Evolutionary conservation across 169 alveolate genomes (phyloP).

Genomic region (Hammondia hammondi): DNA sequence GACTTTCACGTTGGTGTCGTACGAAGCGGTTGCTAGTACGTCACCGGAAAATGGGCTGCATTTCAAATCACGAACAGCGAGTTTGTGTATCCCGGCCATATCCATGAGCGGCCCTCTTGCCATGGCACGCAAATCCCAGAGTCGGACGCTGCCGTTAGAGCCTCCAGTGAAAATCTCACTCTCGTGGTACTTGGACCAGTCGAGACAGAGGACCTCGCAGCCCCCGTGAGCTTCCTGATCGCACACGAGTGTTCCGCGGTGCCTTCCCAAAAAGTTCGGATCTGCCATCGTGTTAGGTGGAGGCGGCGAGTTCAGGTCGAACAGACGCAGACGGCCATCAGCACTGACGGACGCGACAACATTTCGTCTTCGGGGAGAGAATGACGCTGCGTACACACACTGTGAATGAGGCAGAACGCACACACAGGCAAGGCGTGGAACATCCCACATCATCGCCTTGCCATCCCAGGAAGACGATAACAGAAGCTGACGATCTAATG

Average conservation of each 20-base stretch:
- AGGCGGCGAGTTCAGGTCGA: slow-evolving; percentile 25
- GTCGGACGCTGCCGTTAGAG: slow-evolving; percentile 58
- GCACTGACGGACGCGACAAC: slow-evolving; percentile 58
- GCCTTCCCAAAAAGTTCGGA: neutral
- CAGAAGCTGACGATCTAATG: slow-evolving; percentile 30
- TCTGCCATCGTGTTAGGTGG: neutral
- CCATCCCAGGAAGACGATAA: slow-evolving; percentile 67
- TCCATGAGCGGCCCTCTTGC: neutral
- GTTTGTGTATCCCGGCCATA: slow-evolving; percentile 37
- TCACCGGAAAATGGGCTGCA: slow-evolving; percentile 50
- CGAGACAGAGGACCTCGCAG: slow-evolving; percentile 62
- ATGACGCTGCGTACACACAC: slow-evolving; percentile 31
- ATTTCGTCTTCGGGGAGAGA: slow-evolving; percentile 6
- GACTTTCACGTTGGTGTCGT: slow-evolving; percentile 64
- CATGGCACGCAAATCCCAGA: slow-evolving; percentile 61
- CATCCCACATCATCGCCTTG: slow-evolving; percentile 57
- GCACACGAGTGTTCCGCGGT: neutral
- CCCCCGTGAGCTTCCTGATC: slow-evolving; percentile 29
- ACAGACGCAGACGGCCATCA: slow-evolving; percentile 50
- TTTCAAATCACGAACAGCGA: slow-evolving; percentile 60
- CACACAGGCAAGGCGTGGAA: neutral
- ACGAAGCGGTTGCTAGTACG: slow-evolving; percentile 61
- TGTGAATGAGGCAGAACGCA: slow-evolving; percentile 36
- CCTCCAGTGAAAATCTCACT: slow-evolving; percentile 68
- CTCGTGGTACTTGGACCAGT: slow-evolving; percentile 60